Base-by-base conservation (phyloP, 148 eudicot genomes). In the Rhododendron ferrugineum region DNA sequence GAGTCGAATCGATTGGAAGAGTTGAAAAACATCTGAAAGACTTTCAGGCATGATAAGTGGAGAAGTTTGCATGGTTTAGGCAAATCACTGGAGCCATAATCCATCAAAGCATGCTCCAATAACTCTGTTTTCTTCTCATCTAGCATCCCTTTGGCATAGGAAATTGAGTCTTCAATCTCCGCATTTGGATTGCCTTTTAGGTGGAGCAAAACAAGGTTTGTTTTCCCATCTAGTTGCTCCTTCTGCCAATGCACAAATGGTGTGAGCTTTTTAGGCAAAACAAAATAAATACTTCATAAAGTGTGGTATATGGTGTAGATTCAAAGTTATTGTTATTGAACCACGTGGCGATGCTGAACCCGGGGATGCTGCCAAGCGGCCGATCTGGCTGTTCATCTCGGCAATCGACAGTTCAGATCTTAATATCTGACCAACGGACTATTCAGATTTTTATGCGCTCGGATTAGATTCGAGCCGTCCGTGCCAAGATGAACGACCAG, bases 1-100 rank as follows among this genome's bases (percentile, higher is more conserved):
- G 86, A 81, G 78, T 92, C 90, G 49, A 85, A 90, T 37, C 52
- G 46, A 66, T 90, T 90, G 32, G 54, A 34, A 0, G 90, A 85
- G 80, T 89, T 85, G 85, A 73, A 92, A 28, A 92, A 90, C 93
- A 92, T 92, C 16, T 89, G 86, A 73, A 88, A 92, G 34, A 84
- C 88, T 46, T 89, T 90, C 18, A 89, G 36, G 46, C 88, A 87
- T 15, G 80, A 79, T 22, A 90, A 58, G 78, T 90, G 92, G n/a
- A 89, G 64, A 30, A 70, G 81, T 42, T 83, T 92, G 84, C 82
- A 81, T 28, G 89, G 14, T 14, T 77, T 85, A 4, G 87, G 83
- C 83, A 87, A 46, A 30, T 89, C 89, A 70, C 50, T 70, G 36
- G 28, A 6, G 3, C 18, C 84, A 32, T 16, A 1, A 9, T 89